Percentiles rank a stretch among this genome's conserved stretches.
Evolutionary conservation across 176 grass and related monocot species (phyloP).

Genomic region (Oryza glaberrima): DNA sequence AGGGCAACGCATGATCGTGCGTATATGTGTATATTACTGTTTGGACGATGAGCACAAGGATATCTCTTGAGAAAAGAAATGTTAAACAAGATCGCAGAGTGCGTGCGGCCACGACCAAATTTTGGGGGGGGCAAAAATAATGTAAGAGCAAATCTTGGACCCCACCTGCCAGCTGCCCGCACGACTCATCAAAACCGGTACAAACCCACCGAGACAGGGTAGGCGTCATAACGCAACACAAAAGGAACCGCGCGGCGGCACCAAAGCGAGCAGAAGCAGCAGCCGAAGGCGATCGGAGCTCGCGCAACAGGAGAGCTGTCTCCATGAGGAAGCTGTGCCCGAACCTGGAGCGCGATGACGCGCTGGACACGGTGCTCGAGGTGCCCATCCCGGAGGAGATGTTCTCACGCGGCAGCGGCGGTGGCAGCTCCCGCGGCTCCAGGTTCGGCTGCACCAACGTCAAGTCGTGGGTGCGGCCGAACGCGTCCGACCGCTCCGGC

Average conservation of each 20-base stretch:
- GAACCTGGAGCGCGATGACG: constrained; percentile 92
- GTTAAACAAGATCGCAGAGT: constrained; percentile 15
- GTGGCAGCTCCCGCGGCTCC: constrained; percentile 38
- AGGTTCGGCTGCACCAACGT: constrained; percentile 74
- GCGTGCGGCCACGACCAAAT: constrained; percentile 75
- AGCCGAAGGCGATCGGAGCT: neutral
- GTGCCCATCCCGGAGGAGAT: constrained; percentile 97
- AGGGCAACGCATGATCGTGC: constrained; percentile 29
- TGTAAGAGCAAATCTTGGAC: neutral
- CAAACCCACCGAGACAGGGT: constrained; percentile 28
- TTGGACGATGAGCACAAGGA: constrained; percentile 17
- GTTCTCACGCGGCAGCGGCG: constrained; percentile 56
- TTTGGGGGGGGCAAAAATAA: constrained; percentile 25
- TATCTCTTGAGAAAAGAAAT: neutral
- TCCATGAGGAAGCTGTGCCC: constrained; percentile 92
- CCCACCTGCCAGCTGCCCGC: constrained; percentile 63
- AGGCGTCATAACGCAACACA: constrained; percentile 32
- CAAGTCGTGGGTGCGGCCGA: constrained; percentile 88
- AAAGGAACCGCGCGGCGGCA: neutral
- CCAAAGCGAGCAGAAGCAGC: neutral
- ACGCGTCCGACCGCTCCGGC: constrained; percentile 50
- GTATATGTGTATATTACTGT: neutral
- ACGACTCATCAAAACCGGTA: constrained; percentile 46
- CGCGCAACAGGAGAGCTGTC: neutral
- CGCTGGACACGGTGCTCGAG: constrained; percentile 95